Base-by-base conservation (phyloP, 1,284 basidiomycete genomes). In the Leccinum ponderosum region DNA sequence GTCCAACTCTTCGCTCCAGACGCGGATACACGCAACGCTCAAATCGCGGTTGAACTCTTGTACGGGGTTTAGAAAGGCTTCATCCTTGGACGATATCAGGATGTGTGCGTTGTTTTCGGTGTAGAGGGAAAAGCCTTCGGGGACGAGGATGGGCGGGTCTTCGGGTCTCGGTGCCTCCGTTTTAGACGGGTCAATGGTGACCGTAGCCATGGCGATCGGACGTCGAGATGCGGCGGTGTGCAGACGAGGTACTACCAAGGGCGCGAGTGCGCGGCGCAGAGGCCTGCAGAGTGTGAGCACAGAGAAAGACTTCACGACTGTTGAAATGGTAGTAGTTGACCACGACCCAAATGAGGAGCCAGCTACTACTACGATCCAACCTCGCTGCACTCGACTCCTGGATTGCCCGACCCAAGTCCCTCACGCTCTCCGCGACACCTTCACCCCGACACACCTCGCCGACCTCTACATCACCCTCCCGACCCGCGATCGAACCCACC, bases 11-110 rank as follows among this genome's bases (percentile, higher is more conserved):
- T 95, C 88, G 62, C 89, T 87, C 94, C 94, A 97, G 1, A 88
- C 85, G 15, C 85, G 82, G 63, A 99, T 98, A 64, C 90, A 91
- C 6, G 95, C 91, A 37, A 97, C 90, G 65, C 92, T 95, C 58
- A 95, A 77, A 76, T 99, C 97, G 50, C 97, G 85, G 77, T 99
- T 99, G 82, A 98, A 99, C 76, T 99, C 95, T 72, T 99, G 97
- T 6, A 98, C 93, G 2, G 97, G 97, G 73, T 99, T 99, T 62
- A 99, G 80, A 77, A 99, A 99, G 1, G 94, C 91, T 64, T 91
- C 89, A 69, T 93, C 87, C 59, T 78, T 79, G 52, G 87, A 82
- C 1, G 90, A 88, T 56, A 95, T 80, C 60, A 97, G 83, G 69
- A 97, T 92, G 68, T 88, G 88, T 1, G 94, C 88, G 2, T 85